Percentiles rank a stretch among this genome's conserved stretches.
phyloP scores from a whole-genome alignment of 805 yeast genomes.

The Candida pini region DNA sequence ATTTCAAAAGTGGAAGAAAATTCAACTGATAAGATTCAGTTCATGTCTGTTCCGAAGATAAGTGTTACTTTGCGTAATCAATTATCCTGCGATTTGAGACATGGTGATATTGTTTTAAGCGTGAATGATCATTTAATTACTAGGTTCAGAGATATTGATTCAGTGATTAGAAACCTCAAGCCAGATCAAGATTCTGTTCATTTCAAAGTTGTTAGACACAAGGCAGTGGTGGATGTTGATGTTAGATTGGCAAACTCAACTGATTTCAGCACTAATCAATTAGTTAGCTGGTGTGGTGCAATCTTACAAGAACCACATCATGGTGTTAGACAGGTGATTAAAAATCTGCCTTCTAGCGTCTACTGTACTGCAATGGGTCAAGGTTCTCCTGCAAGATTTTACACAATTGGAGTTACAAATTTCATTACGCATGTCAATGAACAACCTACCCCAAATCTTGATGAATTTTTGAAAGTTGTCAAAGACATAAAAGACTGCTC shows the following conservation, averaged over 20 bases:
- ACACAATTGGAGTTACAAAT: conserved; percentile 70
- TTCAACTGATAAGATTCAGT: conserved; percentile 61
- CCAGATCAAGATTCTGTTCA: conserved; percentile 28
- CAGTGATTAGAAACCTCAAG: conserved; percentile 36
- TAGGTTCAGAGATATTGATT: conserved; percentile 58
- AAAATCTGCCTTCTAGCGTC: conserved; percentile 73
- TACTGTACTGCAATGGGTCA: conserved; percentile 68
- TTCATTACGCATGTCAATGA: conserved; percentile 90
- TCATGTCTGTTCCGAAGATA: conserved; percentile 65
- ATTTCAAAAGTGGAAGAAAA: conserved; percentile 54
- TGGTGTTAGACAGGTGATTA: conserved; percentile 81
- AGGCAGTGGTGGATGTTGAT: conserved; percentile 50
- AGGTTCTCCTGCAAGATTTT: conserved; percentile 86
- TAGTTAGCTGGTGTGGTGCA: conserved; percentile 81
- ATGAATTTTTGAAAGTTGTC: conserved; percentile 61
- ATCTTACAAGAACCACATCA: conserved; percentile 85
- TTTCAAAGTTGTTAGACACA: conserved; percentile 68
- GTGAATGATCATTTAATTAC: conserved; percentile 62
- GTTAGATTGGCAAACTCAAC: conserved; percentile 63
- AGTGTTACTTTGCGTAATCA: conserved; percentile 29
- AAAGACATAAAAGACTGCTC: conserved; percentile 69
- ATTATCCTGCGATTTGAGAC: conserved; percentile 31
- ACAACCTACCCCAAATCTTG: conserved; percentile 60
- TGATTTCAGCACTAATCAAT: conserved; percentile 53
- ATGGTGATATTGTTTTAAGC: conserved; percentile 75